Conservation (phyloP, 352 stramenopile species). For the Achlya hypogyna region DNA sequence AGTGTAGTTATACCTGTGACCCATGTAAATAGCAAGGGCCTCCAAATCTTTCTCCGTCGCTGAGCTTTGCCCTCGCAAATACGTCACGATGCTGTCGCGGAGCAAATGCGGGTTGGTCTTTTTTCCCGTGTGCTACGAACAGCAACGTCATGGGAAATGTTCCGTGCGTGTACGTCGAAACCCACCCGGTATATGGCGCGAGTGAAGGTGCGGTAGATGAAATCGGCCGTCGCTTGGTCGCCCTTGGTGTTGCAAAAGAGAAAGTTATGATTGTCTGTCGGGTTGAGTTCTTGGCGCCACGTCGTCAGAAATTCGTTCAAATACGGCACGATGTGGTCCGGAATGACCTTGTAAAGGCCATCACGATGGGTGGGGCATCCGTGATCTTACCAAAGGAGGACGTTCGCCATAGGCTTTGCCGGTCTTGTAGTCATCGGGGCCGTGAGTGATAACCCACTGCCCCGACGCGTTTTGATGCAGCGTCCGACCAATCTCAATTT, state of each 20-base stretch:
- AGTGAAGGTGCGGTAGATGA: conserved; percentile 20
- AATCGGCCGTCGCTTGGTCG: conserved; percentile 29
- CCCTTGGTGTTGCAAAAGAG: conserved; percentile 21
- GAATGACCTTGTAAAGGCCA: conserved; percentile 15
- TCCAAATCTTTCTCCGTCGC: conserved; percentile 47
- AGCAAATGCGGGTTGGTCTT: conserved; percentile 60
- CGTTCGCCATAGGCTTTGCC: conserved; percentile 43
- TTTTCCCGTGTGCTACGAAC: conserved; percentile 48
- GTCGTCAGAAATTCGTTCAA: conserved; percentile 20
- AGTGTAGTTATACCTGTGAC: conserved; percentile 30
- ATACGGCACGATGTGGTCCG: conserved; percentile 19
- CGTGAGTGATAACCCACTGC: conserved; percentile 45
- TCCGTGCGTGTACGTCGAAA: background rate
- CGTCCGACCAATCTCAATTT: conserved; percentile 46
- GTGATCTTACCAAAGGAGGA: conserved; percentile 25
- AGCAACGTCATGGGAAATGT: conserved; percentile 26
- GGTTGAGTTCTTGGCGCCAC: conserved; percentile 29
- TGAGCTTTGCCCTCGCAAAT: conserved; percentile 40
- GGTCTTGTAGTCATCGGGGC: conserved; percentile 48
- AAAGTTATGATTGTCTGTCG: conserved; percentile 10
- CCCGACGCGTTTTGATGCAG: conserved; percentile 31
- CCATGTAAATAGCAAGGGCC: conserved; percentile 57
- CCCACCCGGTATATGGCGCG: conserved; percentile 17
- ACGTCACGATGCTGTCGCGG: conserved; percentile 57
- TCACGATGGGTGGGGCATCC: background rate